Evolutionary conservation across 306 rosid species (phyloP), one percentile per base, ranked within the genome.

Genomic region (Glycine soja): DNA sequence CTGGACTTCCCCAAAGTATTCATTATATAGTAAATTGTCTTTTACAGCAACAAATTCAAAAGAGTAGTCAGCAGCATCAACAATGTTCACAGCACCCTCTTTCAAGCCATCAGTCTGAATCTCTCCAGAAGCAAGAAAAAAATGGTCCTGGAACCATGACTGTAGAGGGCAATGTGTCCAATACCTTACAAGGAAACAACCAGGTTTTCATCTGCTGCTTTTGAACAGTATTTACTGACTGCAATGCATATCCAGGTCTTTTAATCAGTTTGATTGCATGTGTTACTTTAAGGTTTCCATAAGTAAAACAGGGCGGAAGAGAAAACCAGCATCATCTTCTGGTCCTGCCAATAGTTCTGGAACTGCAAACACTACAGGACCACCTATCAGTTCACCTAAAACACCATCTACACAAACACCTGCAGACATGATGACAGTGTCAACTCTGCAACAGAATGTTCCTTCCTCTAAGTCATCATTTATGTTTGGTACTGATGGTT

Each of bases 301-400:
- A 70, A 72, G 61, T 87, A 85, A 90, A 79, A 72, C 63, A 54
- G 89, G 76, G 54, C 83, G 85, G 74, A 92, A 91, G 87, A 83
- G 90, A 84, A 92, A 90, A 84, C 85, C 80, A 56, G 83, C 84
- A 68, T 82, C 93, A 74, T 87, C 92, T 74, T 86, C 92, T 38
- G 89, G 91, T 68, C 87, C 89, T 76, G 87, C 90, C 70, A 87
- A 87, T 72, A 88, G 94, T 82, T 84, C 92, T 63, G 97, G 94
- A 59, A 88, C 94, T 11, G 86, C 86, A 78, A 92, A 90, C 77
- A 88, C 91, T 72, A 76, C 90, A 10, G 93, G 89, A 58, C 93
- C 90, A 45, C 88, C 89, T 43, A 75, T 75, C 34, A 80, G 87
- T 79, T 88, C 93, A 48, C 91, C 92, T 62, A 88, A 92, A 71